A percentile compares a stretch with the other conserved stretches of the same genome.
Conservation (phyloP, 805 yeast genomes). For the Naumovozyma dairenensis region DNA sequence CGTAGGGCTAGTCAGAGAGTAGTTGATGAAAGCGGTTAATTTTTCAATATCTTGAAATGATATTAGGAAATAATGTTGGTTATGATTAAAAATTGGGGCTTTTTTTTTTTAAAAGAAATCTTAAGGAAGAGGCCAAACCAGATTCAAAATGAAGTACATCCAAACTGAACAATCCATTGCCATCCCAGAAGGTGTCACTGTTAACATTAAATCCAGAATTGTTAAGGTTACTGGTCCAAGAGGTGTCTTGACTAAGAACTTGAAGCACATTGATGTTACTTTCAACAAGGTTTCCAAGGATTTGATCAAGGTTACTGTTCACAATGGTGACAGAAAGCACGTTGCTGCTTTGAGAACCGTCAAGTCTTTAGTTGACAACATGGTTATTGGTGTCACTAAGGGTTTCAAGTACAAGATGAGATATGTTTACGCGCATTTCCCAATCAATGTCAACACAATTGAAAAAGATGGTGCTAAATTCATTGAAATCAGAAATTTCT, state of each 20-base stretch:
- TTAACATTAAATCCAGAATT: conserved; percentile 82
- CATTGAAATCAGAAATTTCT: conserved; percentile 98
- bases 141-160: conserved; percentile 73
- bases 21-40: too few relatives aligned
- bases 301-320: conserved; percentile 87
- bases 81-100: too few relatives aligned
- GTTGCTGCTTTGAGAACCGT: conserved; percentile 99
- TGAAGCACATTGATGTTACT: conserved; percentile 90
- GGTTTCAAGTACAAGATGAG: conserved; percentile 99
- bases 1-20: too few relatives aligned
- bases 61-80: too few relatives aligned
- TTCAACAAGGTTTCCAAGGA: conserved; percentile 65
- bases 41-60: too few relatives aligned
- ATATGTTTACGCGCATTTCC: conserved; percentile 99
- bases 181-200: conserved; percentile 87
- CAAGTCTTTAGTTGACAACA: conserved; percentile 86
- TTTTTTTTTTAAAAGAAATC: too few relatives aligned
- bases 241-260: conserved; percentile 84
- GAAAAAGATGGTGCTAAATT: conserved; percentile 62
- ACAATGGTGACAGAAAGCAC: conserved; percentile 99
- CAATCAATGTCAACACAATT: conserved; percentile 92
- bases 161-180: conserved; percentile 77
- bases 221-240: conserved; percentile 95
- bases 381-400: conserved; percentile 97
- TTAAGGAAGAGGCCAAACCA: conserved; percentile 2